phyloP scores from a whole-genome alignment of 192 early-diverging fungal species.

The Entomortierella parvispora region DNA sequence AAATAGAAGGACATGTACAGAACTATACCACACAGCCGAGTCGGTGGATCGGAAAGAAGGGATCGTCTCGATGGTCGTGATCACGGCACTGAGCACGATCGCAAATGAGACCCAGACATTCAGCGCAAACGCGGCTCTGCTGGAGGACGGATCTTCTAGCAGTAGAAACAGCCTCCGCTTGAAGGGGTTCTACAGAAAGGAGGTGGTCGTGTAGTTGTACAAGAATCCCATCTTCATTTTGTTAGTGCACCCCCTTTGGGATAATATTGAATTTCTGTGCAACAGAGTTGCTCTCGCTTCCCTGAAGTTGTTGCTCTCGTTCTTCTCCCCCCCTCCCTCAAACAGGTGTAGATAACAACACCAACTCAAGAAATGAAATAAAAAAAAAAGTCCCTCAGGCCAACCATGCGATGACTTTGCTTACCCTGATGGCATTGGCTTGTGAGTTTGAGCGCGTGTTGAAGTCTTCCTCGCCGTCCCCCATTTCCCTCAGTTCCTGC shows the following conservation, averaged over 20 bases:
- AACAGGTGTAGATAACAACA: too few relatives aligned
- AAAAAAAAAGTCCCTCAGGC: too few relatives aligned
- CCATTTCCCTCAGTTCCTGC: slow-evolving; percentile 26
- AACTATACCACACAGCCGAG: slow-evolving; percentile 55
- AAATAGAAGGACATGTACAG: not conserved
- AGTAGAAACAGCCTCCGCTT: slow-evolving; percentile 71
- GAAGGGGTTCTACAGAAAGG: slow-evolving; percentile 12
- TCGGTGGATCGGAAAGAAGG: slow-evolving; percentile 68
- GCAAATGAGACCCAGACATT: slow-evolving; percentile 77
- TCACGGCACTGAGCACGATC: slow-evolving; percentile 74
- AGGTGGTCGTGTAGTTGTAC: slow-evolving; percentile 1
- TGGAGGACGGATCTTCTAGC: slow-evolving; percentile 78
- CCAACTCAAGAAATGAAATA: too few relatives aligned
- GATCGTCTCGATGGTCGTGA: slow-evolving; percentile 83
- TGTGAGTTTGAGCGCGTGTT: slow-evolving; percentile 33
- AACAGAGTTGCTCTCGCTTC: too few relatives aligned
- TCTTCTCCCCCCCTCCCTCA: too few relatives aligned
- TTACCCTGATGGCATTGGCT: slow-evolving; percentile 41
- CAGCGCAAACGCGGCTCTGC: slow-evolving; percentile 68
- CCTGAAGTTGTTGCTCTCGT: too few relatives aligned
- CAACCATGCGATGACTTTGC: not conserved
- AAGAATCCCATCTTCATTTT: not conserved
- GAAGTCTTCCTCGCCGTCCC: slow-evolving; percentile 10
- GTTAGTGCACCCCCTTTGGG: too few relatives aligned
- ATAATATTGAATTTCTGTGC: too few relatives aligned